These are phyloP conservation scores for Cutaneotrichosporon sp. DNA, from an alignment of 1,284 basidiomycete species.

Conservation along the genomic window DNA sequence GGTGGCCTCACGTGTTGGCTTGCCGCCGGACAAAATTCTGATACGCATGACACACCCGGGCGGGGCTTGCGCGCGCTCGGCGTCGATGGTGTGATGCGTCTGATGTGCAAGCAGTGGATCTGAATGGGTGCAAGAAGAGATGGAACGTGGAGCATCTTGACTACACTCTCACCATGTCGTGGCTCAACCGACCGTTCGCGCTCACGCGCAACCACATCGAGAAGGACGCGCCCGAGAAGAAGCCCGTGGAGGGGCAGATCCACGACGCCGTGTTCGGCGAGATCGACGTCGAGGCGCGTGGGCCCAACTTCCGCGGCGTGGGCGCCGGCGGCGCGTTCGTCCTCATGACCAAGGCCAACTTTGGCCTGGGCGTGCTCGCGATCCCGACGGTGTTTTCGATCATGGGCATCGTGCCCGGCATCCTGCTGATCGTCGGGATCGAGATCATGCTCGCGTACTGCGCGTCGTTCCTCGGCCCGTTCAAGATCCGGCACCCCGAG, in stretches of 20 bases:
- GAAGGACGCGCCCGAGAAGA: neutral
- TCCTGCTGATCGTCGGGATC: slow-evolving; percentile 34
- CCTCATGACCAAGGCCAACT: slow-evolving; percentile 37
- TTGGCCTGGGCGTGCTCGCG: slow-evolving; percentile 41
- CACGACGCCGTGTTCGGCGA: slow-evolving; percentile 36
- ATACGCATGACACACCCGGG: too few species aligned
- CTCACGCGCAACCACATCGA: neutral
- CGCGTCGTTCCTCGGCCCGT: slow-evolving; percentile 21
- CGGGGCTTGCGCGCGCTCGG: too few species aligned
- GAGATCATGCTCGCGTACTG: slow-evolving; percentile 36
- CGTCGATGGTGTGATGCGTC: neutral
- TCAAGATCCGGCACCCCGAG: slow-evolving; percentile 31
- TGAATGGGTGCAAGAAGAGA: neutral
- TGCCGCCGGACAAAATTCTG: too few species aligned
- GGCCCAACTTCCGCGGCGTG: slow-evolving; percentile 36
- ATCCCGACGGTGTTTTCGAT: slow-evolving; percentile 39
- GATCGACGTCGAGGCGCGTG: slow-evolving; percentile 24
- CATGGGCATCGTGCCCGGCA: slow-evolving; percentile 40
- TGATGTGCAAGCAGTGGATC: neutral
- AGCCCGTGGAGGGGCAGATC: neutral
- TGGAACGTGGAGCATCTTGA: neutral
- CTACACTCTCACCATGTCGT: neutral
- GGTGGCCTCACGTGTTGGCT: too few species aligned
- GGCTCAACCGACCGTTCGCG: neutral
- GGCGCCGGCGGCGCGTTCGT: slow-evolving; percentile 20